Conservation (phyloP, 257 asterid species). For the Rauvolfia tetraphylla region DNA sequence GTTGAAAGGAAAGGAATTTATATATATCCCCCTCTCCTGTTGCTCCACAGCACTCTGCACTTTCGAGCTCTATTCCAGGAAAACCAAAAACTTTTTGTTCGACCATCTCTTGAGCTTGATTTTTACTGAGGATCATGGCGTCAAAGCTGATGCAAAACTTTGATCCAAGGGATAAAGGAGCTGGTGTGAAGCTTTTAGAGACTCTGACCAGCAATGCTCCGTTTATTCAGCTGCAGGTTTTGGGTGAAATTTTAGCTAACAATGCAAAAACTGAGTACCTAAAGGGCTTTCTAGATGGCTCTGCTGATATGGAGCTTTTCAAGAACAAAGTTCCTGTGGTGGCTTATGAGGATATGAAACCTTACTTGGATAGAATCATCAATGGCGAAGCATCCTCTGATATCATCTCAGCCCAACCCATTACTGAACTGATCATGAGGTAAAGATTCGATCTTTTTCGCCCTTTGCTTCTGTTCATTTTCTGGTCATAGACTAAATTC, state of each 20-base stretch:
- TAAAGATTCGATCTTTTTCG: not conserved
- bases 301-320: not conserved
- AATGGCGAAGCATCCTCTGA: not conserved
- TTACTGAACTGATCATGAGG: conserved; percentile 10
- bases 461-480: not conserved
- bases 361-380: conserved; percentile 10
- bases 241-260: conserved; percentile 7
- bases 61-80: too few species aligned
- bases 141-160: not conserved
- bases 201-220: not conserved
- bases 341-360: conserved; percentile 9
- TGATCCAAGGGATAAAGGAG: not conserved
- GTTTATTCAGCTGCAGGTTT: not conserved
- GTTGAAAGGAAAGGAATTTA: too few species aligned
- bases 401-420: not conserved
- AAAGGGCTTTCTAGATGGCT: conserved; percentile 2
- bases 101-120: too few species aligned
- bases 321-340: conserved; percentile 16
- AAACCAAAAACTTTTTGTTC: too few species aligned
- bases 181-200: not conserved
- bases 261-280: conserved; percentile 17
- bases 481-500: not conserved
- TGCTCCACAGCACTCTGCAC: too few species aligned
- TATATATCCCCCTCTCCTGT: too few species aligned
- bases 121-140: not conserved